Conservation (phyloP, 1,284 basidiomycete genomes). For the Ustilago esculenta region DNA sequence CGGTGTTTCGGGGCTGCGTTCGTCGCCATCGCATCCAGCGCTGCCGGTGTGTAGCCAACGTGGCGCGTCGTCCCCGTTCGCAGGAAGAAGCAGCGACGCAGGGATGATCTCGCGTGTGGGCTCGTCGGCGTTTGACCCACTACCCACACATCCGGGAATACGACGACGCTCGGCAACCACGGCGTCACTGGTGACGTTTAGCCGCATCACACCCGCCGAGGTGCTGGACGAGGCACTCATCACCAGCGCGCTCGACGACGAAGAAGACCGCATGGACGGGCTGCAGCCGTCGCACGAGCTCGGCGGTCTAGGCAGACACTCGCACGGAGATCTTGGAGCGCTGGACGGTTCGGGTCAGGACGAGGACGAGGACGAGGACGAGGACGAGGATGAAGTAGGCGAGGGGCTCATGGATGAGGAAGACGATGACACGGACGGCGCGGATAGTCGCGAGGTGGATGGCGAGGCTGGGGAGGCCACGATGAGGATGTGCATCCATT, state of each 20-base stretch:
- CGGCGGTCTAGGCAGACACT: conserved; percentile 6
- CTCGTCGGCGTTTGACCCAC: conserved; percentile 31
- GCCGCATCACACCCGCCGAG: conserved; percentile 41
- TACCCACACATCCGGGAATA: conserved; percentile 33
- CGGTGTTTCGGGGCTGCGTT: conserved; percentile 10
- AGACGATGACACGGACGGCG: conserved; percentile 4
- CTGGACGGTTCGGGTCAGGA: conserved; percentile 21
- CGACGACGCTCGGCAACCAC: conserved; percentile 42
- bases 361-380: conserved; percentile 26
- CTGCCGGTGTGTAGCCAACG: conserved; percentile 4
- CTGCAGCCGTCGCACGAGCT: conserved; percentile 20
- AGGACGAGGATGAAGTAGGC: conserved; percentile 5
- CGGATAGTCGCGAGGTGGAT: conserved; percentile 6
- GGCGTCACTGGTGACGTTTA: conserved; percentile 37
- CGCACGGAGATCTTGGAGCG: conserved; percentile 1
- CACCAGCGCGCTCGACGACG: conserved; percentile 40
- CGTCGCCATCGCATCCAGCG: conserved; percentile 11
- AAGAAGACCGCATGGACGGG: conserved; percentile 36
- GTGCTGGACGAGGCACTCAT: conserved; percentile 50
- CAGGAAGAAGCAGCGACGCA: background rate
- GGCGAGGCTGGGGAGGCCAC: conserved; percentile 10
- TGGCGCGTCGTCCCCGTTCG: conserved; percentile 3
- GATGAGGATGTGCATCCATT: conserved; percentile 2
- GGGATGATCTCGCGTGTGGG: conserved; percentile 11
- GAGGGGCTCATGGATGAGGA: conserved; percentile 2